A percentile compares a stretch with the other conserved stretches of the same genome.
These are phyloP conservation scores for Aspergillus tamarii DNA, from an alignment of 2,329 filamentous ascomycete genomes.

Conservation along the genomic window DNA sequence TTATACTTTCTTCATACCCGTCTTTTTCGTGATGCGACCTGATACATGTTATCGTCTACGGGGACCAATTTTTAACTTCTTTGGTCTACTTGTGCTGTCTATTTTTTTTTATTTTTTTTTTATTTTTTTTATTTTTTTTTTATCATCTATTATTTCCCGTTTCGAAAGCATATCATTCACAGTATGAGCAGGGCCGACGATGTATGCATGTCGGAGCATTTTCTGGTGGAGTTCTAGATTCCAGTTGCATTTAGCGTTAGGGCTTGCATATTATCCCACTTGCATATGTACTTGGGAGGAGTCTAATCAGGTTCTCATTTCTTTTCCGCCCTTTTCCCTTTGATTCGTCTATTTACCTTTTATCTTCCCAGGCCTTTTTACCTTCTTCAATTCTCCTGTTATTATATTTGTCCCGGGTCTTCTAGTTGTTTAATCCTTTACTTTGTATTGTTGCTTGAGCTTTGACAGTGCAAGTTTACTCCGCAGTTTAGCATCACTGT, in stretches of 20 bases:
- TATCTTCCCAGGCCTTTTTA: not conserved
- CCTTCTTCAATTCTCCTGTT: not conserved
- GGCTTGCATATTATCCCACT: constrained; percentile 3
- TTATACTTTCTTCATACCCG: constrained; percentile 23
- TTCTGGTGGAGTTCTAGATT: constrained; percentile 21
- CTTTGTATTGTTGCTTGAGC: not conserved
- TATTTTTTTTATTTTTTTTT: not conserved
- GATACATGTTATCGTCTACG: constrained; percentile 10
- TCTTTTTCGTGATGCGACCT: constrained; percentile 17
- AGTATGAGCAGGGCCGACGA: constrained; percentile 14
- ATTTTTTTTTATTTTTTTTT: not conserved
- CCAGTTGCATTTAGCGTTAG: constrained; percentile 7
- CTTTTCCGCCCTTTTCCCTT: not conserved
- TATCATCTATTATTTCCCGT: not conserved
- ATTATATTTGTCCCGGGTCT: not conserved
- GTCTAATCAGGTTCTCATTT: not conserved
- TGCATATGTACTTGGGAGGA: constrained; percentile 6
- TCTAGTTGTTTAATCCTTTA: constrained; percentile 2
- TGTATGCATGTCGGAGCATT: constrained; percentile 17
- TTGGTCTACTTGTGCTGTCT: constrained; percentile 5
- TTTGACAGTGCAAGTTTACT: constrained; percentile 2
- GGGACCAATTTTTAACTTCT: constrained; percentile 8
- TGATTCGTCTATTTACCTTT: not conserved
- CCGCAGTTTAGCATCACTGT: not conserved
- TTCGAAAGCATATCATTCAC: constrained; percentile 16